Conservation (phyloP, 225 moss, liverwort and hornwort genomes). For the Neckera pumila region DNA sequence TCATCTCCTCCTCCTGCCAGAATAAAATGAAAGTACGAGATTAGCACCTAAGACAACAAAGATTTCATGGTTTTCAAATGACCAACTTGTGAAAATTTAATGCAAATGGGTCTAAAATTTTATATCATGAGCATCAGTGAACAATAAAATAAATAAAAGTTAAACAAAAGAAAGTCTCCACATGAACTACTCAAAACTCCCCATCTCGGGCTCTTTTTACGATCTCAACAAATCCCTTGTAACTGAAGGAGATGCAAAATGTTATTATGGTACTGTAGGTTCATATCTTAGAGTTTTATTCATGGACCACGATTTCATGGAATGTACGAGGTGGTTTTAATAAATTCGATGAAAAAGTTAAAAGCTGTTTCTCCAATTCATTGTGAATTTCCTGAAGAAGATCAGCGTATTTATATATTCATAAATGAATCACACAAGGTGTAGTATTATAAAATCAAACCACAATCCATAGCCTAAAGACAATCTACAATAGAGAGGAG, state of each 20-base stretch:
- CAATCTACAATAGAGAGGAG: background rate
- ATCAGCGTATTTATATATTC: no score
- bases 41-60: background rate
- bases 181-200: background rate
- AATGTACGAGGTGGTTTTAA: background rate
- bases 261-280: background rate
- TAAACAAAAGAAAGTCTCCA: background rate
- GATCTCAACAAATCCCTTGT: background rate
- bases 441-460: background rate
- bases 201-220: no score
- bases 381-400: background rate
- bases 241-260: background rate
- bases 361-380: background rate
- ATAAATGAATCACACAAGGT: background rate
- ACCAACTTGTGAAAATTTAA: background rate
- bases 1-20: slow-evolving; percentile 15
- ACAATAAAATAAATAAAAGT: no score
- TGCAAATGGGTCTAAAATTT: background rate
- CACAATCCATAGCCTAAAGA: background rate
- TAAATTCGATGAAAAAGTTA: background rate
- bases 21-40: background rate
- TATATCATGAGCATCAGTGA: background rate
- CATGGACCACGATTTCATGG: background rate
- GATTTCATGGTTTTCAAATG: background rate
- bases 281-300: background rate